Evolutionary conservation across 2,329 filamentous ascomycete species (phyloP).

Genomic region (Colletotrichum sp.): DNA sequence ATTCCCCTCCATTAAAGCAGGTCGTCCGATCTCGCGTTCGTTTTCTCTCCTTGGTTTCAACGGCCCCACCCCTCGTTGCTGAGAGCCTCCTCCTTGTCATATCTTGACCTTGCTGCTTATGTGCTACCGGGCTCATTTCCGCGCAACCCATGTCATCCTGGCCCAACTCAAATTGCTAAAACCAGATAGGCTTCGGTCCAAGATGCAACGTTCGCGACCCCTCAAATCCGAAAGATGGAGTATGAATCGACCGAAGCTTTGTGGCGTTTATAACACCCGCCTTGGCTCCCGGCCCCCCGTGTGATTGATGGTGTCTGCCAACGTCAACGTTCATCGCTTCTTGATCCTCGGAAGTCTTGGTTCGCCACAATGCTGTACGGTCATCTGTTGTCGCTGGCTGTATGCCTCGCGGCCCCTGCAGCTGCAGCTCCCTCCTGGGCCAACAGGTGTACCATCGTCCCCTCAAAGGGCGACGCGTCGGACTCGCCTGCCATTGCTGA

Average conservation of each 20-base stretch:
- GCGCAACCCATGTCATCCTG: not conserved
- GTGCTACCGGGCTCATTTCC: slow-evolving; percentile 3
- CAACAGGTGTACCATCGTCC: slow-evolving; percentile 19
- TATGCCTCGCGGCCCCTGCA: not conserved
- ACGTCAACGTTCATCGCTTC: not conserved
- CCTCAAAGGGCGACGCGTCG: slow-evolving; percentile 40
- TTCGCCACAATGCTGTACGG: not conserved
- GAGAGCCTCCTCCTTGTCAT: not conserved
- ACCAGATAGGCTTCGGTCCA: not conserved
- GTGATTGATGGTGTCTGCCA: not conserved
- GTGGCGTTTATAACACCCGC: not conserved
- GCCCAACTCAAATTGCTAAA: not conserved
- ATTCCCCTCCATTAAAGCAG: not conserved
- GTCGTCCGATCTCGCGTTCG: not conserved
- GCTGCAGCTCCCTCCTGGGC: not conserved
- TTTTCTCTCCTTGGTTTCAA: not conserved
- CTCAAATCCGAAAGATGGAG: not conserved
- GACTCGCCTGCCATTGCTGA: slow-evolving; percentile 41
- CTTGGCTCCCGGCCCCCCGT: not conserved
- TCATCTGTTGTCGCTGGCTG: not conserved
- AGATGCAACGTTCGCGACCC: not conserved
- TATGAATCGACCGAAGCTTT: not conserved
- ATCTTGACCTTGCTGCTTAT: not conserved
- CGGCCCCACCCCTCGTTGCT: not conserved
- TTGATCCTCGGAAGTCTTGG: not conserved